These are phyloP conservation scores for Kuraishia hungarica DNA, from an alignment of 805 yeast genomes.

Conservation along the genomic window DNA sequence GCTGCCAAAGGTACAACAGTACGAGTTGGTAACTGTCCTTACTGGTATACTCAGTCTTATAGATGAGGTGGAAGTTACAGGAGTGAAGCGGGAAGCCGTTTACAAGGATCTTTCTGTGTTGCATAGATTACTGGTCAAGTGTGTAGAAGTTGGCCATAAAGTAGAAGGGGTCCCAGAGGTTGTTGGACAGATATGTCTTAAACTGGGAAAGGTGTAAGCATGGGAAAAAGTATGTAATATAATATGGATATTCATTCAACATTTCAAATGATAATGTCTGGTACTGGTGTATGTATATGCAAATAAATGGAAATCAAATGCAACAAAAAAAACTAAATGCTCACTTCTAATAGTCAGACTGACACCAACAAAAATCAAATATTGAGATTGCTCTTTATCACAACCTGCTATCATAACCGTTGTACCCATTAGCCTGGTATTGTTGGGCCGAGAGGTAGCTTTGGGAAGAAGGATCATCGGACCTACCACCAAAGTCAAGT, in stretches of 20 bases:
- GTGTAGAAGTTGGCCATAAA: slow-evolving; percentile 10
- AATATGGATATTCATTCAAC: too few species aligned
- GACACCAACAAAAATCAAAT: too few species aligned
- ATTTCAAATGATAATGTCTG: not conserved
- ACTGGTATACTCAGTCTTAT: slow-evolving; percentile 26
- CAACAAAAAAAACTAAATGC: slow-evolving; percentile 3
- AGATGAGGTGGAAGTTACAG: not conserved
- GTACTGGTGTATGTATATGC: not conserved
- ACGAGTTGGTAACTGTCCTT: slow-evolving; percentile 46
- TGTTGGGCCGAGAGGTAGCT: not conserved
- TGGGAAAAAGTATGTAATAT: not conserved
- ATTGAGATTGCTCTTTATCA: not conserved
- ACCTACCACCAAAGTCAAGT: not conserved
- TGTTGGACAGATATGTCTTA: slow-evolving; percentile 10
- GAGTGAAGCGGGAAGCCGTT: not conserved
- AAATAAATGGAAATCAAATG: not conserved
- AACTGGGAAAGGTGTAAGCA: slow-evolving; percentile 4
- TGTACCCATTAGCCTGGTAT: not conserved
- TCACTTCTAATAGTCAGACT: not conserved
- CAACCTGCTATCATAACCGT: not conserved
- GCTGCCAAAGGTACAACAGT: slow-evolving; percentile 52
- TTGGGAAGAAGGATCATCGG: not conserved
- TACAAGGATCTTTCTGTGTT: slow-evolving; percentile 5
- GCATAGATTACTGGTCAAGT: slow-evolving; percentile 15
- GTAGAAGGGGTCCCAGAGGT: slow-evolving; percentile 10